A percentile compares a stretch with the other conserved stretches of the same genome.
These are phyloP conservation scores for Rhinocladiella similis DNA, from an alignment of 2,329 filamentous ascomycete species.

Conservation along the genomic window DNA sequence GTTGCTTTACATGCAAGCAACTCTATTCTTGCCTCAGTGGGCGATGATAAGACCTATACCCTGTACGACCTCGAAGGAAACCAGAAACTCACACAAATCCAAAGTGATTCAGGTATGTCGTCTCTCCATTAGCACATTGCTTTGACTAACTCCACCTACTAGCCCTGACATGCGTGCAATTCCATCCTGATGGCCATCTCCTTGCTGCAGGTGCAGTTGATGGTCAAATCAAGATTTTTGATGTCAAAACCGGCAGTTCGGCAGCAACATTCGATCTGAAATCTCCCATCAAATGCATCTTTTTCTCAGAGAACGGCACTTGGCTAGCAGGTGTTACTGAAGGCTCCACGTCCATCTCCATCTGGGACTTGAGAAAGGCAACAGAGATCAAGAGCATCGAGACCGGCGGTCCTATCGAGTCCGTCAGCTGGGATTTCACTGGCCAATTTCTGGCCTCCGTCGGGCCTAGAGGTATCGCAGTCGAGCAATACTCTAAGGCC, in stretches of 20 bases:
- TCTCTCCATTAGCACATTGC: neutral
- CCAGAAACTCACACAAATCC: slow-evolving; percentile 74
- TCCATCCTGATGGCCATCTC: slow-evolving; percentile 96
- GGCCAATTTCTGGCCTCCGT: slow-evolving; percentile 87
- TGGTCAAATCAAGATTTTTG: slow-evolving; percentile 84
- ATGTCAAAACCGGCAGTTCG: slow-evolving; percentile 75
- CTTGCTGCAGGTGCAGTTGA: slow-evolving; percentile 79
- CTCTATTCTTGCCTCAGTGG: slow-evolving; percentile 80
- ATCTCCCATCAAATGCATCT: slow-evolving; percentile 71
- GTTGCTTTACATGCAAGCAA: slow-evolving; percentile 81
- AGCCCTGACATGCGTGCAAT: slow-evolving; percentile 76
- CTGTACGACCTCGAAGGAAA: slow-evolving; percentile 76
- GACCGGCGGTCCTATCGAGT: slow-evolving; percentile 69
- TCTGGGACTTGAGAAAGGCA: slow-evolving; percentile 90
- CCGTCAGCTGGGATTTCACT: slow-evolving; percentile 87
- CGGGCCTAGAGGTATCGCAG: slow-evolving; percentile 76
- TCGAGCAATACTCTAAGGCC: slow-evolving; percentile 86
- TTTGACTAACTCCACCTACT: slow-evolving; percentile 21
- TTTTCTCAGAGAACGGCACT: slow-evolving; percentile 95
- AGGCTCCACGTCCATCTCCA: slow-evolving; percentile 73
- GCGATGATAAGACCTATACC: slow-evolving; percentile 87
- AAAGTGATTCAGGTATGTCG: slow-evolving; percentile 73
- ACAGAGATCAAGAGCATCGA: slow-evolving; percentile 82
- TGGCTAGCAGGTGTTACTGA: slow-evolving; percentile 86
- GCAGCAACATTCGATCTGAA: slow-evolving; percentile 69